Evolutionary conservation across 805 yeast species (phyloP).

Genomic region (Lachancea waltii): DNA sequence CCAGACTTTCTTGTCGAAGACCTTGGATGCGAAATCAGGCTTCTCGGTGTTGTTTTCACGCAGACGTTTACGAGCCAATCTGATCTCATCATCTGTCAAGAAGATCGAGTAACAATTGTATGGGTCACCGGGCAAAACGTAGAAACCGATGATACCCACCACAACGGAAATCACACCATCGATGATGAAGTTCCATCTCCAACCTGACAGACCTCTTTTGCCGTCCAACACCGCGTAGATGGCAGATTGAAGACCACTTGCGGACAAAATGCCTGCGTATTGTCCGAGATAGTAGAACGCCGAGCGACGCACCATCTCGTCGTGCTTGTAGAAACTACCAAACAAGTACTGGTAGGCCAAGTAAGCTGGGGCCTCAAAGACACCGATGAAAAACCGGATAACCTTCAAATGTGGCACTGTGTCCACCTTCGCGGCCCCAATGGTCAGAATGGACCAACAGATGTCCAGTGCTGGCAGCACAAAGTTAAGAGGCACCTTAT

Average conservation of each 20-base stretch:
- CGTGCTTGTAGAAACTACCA: conserved; percentile 53
- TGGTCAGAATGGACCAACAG: conserved; percentile 56
- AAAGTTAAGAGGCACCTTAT: conserved; percentile 47
- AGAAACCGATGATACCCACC: conserved; percentile 51
- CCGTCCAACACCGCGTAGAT: conserved; percentile 44
- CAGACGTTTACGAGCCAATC: conserved; percentile 43
- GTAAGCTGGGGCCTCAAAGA: conserved; percentile 54
- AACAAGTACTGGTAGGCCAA: conserved; percentile 53
- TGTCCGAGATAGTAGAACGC: conserved; percentile 58
- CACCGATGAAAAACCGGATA: conserved; percentile 56
- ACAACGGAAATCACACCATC: conserved; percentile 55
- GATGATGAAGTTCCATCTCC: conserved; percentile 71
- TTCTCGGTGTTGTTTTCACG: conserved; percentile 31
- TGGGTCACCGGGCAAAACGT: conserved; percentile 62
- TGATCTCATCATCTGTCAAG: conserved; percentile 50
- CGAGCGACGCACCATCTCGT: conserved; percentile 57
- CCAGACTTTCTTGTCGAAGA: conserved; percentile 46
- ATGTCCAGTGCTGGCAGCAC: conserved; percentile 44
- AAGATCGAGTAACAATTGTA: conserved; percentile 45
- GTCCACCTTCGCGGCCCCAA: conserved; percentile 42
- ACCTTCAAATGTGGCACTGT: conserved; percentile 47
- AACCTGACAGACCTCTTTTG: conserved; percentile 47
- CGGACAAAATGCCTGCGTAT: conserved; percentile 52
- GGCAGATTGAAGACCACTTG: conserved; percentile 58
- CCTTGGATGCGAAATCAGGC: conserved; percentile 23